A percentile compares a stretch with the other conserved stretches of the same genome.
Evolutionary conservation across 2,329 filamentous ascomycete species (phyloP).

Genomic region (Colletotrichum acutatum): DNA sequence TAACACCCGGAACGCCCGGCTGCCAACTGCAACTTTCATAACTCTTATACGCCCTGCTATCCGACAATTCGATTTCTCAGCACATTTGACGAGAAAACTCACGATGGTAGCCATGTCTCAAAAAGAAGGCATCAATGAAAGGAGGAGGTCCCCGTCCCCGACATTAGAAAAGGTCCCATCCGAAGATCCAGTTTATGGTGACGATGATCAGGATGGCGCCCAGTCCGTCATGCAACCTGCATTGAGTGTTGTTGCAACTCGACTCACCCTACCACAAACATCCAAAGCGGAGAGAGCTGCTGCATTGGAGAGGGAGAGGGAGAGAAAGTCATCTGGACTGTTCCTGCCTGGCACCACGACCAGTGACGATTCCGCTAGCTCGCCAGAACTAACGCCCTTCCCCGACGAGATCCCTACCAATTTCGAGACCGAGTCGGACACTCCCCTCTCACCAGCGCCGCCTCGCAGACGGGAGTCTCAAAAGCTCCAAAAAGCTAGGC

Average conservation of each 20-base stretch:
- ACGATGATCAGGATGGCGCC: constrained; percentile 62
- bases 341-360: constrained; percentile 40
- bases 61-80: neutral
- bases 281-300: constrained; percentile 68
- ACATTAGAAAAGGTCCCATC: constrained; percentile 36
- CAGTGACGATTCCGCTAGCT: constrained; percentile 31
- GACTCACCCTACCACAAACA: constrained; percentile 64
- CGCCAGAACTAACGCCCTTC: constrained; percentile 32
- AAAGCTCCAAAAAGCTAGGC: constrained; percentile 28
- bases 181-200: constrained; percentile 47
- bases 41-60: constrained; percentile 8
- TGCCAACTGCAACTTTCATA: constrained; percentile 21
- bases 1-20: constrained; percentile 32
- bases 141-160: constrained; percentile 15
- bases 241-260: constrained; percentile 66
- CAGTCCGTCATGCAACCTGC: constrained; percentile 70
- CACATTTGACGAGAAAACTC: neutral
- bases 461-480: constrained; percentile 20
- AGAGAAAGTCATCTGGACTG: constrained; percentile 47
- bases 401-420: constrained; percentile 31
- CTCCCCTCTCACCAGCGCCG: constrained; percentile 20
- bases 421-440: constrained; percentile 29
- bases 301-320: constrained; percentile 58
- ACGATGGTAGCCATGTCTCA: constrained; percentile 30
- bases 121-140: constrained; percentile 13